Evolutionary conservation across 371 early-diverging fungal genomes (phyloP).

Genomic region (Haplosporangium sp.): DNA sequence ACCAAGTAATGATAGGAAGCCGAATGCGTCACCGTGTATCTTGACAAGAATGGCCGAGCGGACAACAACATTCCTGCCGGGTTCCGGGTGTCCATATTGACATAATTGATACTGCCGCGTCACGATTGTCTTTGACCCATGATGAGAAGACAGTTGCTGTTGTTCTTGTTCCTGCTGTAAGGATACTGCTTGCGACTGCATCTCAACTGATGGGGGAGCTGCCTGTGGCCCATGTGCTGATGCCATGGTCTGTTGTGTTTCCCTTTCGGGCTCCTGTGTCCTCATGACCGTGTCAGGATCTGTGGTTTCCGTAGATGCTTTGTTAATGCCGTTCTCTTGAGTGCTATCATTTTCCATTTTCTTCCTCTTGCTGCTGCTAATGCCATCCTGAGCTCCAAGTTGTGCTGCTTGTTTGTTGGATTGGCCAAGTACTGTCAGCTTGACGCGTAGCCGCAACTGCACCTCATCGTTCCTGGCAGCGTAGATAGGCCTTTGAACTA

Average conservation of each 20-base stretch:
- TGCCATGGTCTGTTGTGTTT: not conserved
- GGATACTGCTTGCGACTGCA: not conserved
- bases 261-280: constrained; percentile 4
- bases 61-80: constrained; percentile 46
- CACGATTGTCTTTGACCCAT: constrained; percentile 24
- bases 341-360: constrained; percentile 1
- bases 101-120: constrained; percentile 46
- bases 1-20: constrained; percentile 40
- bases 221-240: not conserved
- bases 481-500: constrained; percentile 47
- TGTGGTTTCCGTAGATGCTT: not conserved
- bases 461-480: constrained; percentile 53
- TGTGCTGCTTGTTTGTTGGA: constrained; percentile 5
- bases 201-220: not conserved
- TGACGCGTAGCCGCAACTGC: constrained; percentile 43
- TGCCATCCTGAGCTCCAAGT: not conserved
- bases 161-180: not conserved
- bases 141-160: not conserved
- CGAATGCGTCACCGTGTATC: constrained; percentile 50
- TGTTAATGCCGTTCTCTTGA: not conserved
- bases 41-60: constrained; percentile 52
- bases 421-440: constrained; percentile 30
- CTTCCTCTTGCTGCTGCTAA: constrained; percentile 9
- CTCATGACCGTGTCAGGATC: constrained; percentile 17
- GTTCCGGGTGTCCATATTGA: constrained; percentile 53